Percentiles rank a stretch among this genome's conserved stretches.
phyloP scores from a whole-genome alignment of 768 basidiomycete genomes.

The Xerocomus spinulosus region DNA sequence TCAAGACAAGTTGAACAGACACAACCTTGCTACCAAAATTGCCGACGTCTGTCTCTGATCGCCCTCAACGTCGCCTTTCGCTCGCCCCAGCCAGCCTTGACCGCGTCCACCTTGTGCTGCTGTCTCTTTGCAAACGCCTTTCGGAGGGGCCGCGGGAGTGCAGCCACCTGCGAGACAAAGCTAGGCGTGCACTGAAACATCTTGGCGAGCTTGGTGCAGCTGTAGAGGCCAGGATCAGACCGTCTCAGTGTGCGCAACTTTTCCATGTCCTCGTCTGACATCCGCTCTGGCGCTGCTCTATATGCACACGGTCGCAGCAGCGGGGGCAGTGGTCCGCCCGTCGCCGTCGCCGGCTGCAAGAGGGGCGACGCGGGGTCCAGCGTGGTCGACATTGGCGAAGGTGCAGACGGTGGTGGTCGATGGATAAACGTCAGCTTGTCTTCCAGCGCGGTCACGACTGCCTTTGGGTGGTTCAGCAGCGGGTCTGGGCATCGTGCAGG shows the following conservation, averaged over 20 bases:
- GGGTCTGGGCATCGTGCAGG: conserved; percentile 59
- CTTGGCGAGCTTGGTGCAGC: conserved; percentile 62
- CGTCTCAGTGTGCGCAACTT: conserved; percentile 56
- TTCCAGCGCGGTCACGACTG: conserved; percentile 44
- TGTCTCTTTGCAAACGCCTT: conserved; percentile 39
- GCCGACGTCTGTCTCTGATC: conserved; percentile 62
- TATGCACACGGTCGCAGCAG: conserved; percentile 40
- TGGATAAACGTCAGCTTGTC: conserved; percentile 74
- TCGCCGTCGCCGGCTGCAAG: conserved; percentile 38
- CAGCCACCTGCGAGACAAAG: conserved; percentile 64
- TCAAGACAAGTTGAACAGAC: too few species aligned
- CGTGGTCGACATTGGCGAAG: conserved; percentile 67
- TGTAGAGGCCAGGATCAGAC: conserved; percentile 55
- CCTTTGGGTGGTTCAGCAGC: conserved; percentile 47
- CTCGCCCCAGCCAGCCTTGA: conserved; percentile 66
- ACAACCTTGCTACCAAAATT: conserved; percentile 54
- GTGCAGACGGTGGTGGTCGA: conserved; percentile 76
- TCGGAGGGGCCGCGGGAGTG: conserved; percentile 49
- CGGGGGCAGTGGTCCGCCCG: conserved; percentile 42
- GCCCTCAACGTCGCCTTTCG: conserved; percentile 56
- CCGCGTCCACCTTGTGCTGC: conserved; percentile 43
- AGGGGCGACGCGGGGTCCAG: conserved; percentile 70
- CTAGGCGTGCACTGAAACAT: conserved; percentile 69
- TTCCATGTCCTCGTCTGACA: conserved; percentile 49
- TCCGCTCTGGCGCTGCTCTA: conserved; percentile 32